Evolutionary conservation across 1,139 yeast species (phyloP), one percentile per base, ranked within the genome.

Genomic region (Yamadazyma aaseri): DNA sequence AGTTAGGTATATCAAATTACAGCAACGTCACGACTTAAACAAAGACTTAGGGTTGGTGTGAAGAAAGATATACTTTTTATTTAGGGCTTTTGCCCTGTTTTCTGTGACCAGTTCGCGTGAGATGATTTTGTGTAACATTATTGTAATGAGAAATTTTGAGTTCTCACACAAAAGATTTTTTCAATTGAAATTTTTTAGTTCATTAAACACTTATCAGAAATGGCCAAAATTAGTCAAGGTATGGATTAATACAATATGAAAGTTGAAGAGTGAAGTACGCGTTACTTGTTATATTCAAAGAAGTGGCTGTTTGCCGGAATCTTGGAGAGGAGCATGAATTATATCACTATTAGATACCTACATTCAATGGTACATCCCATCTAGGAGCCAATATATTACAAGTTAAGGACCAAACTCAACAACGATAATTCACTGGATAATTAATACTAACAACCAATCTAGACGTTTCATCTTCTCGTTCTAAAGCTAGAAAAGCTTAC

Each of bases 401-500:
- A n/a, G n/a, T n/a, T n/a, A n/a, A n/a, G n/a, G n/a, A n/a, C n/a
- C 11, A 22, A 22, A 11, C 25, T 22, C 25, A 6, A 25, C 27
- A 12, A 10, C 12, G 17, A 14, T 14, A 8, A 6, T 17, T 10
- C 9, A n/a, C n/a, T n/a, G n/a, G n/a, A n/a, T n/a, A n/a, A n/a
- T n/a, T 22, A 20, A 16, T 38, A 38, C 41, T 38, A 38, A 65
- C 71, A 64, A 63, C 61, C 66, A 50, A 26, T 26, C 32, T 60
- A 81, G 94, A 92, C 96, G 97, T 92, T 76, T 89, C 98, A 65
- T 84, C 96, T 73, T 92, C 97, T 69, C 95, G 98, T 81, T 85
- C 96, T 73, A 92, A 92, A 86, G 80, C 97, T 74, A 90, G 99
- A 86, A 92, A 92, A 90, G 98, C 98, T 73, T 85, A 94, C 86